These are phyloP conservation scores for Ormosia emarginata DNA, from an alignment of 306 rosid species.

Conservation along the genomic window DNA sequence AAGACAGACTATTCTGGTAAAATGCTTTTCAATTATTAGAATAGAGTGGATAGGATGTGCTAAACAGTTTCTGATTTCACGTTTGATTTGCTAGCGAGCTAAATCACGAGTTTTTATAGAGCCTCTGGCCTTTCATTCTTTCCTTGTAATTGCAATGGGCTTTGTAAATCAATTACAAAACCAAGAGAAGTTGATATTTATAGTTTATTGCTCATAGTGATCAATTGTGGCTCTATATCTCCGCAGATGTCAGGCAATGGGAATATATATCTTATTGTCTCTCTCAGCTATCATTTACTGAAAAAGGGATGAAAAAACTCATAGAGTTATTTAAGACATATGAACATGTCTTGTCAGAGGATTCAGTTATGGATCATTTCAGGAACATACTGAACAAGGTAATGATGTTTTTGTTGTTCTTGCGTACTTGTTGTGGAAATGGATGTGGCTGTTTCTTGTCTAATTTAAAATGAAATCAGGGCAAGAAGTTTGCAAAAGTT, in stretches of 20 bases:
- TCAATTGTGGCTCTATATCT: conserved; percentile 2
- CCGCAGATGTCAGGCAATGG: conserved; percentile 80
- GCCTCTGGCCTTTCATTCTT: neutral
- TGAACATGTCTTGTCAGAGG: conserved; percentile 77
- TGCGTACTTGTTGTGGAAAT: neutral
- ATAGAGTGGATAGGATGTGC: neutral
- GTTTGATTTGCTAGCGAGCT: neutral
- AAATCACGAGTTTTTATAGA: neutral
- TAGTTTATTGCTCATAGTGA: conserved; percentile 2
- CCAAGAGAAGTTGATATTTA: neutral
- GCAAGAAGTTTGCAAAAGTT: conserved; percentile 87
- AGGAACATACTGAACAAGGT: conserved; percentile 82
- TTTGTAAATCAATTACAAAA: neutral
- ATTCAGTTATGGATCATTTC: conserved; percentile 80
- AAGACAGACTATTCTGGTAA: neutral
- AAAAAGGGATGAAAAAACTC: conserved; percentile 88
- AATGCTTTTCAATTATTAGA: neutral
- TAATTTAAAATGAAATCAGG: conserved; percentile 40
- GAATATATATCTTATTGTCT: conserved; percentile 89
- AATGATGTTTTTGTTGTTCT: conserved; percentile 13
- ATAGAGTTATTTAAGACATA: conserved; percentile 81
- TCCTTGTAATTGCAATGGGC: neutral
- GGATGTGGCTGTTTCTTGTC: neutral
- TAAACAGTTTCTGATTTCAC: neutral
- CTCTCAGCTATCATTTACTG: conserved; percentile 90